These are phyloP conservation scores for Metschnikowia cerradonensis DNA, from an alignment of 805 yeast species.

Conservation along the genomic window DNA sequence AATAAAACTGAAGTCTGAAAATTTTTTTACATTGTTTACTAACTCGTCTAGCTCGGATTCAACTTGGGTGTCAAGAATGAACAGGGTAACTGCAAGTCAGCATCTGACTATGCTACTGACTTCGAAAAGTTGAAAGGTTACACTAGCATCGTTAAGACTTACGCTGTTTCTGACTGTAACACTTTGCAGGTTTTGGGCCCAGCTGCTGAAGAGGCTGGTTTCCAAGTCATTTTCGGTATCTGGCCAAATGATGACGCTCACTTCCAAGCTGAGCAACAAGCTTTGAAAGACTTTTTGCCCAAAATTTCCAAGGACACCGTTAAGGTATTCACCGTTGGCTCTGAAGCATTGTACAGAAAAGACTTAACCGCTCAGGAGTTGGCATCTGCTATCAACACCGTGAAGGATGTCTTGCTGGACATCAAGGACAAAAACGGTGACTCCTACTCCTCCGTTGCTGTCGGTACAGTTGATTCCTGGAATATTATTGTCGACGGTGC, in stretches of 20 bases:
- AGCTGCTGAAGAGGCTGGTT: conserved; percentile 74
- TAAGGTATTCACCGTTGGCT: conserved; percentile 82
- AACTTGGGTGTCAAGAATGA: conserved; percentile 81
- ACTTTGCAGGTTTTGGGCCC: conserved; percentile 82
- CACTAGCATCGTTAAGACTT: conserved; percentile 71
- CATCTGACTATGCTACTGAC: conserved; percentile 67
- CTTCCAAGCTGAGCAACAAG: conserved; percentile 67
- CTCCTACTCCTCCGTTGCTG: conserved; percentile 65
- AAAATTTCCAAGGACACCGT: conserved; percentile 62
- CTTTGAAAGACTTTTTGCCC: conserved; percentile 71
- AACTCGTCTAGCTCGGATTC: conserved; percentile 30
- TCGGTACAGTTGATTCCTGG: conserved; percentile 97
- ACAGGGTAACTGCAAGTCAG: conserved; percentile 70
- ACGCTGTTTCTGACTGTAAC: conserved; percentile 93
- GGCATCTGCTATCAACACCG: conserved; percentile 59
- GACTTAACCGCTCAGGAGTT: conserved; percentile 75
- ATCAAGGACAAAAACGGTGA: conserved; percentile 79
- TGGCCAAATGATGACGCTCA: conserved; percentile 92
- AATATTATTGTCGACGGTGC: conserved; percentile 80
- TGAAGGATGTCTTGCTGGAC: conserved; percentile 55
- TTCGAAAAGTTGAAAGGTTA: conserved; percentile 55
- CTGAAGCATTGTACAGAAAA: conserved; percentile 90
- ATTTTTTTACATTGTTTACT: conserved; percentile 5
- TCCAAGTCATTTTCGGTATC: conserved; percentile 75
- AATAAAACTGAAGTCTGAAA: neutral